phyloP scores from a whole-genome alignment of 306 rosid genomes.

The Sicyos edulis region DNA sequence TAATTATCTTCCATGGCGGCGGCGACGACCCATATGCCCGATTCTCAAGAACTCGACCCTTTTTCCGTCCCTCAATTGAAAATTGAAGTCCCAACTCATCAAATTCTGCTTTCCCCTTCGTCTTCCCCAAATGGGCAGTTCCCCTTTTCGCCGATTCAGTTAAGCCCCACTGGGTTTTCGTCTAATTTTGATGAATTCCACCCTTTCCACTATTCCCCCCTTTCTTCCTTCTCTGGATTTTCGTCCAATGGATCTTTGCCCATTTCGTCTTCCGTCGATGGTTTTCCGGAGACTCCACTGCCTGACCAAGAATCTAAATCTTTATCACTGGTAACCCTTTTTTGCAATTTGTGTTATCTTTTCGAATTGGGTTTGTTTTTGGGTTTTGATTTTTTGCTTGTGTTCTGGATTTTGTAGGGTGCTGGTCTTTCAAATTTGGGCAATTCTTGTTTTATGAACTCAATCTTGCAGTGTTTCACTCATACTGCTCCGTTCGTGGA shows the following conservation, averaged over 20 bases:
- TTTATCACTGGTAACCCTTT: slow-evolving; percentile 36
- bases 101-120: neutral
- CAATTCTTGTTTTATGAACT: slow-evolving; percentile 76
- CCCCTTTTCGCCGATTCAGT: neutral
- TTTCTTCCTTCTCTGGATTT: neutral
- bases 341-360: neutral
- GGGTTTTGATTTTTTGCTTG: slow-evolving; percentile 6
- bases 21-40: slow-evolving; percentile 3
- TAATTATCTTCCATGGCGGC: slow-evolving; percentile 1
- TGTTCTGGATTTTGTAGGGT: slow-evolving; percentile 46
- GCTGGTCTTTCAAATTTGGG: slow-evolving; percentile 80
- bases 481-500: slow-evolving; percentile 66
- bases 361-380: neutral
- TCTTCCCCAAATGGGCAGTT: neutral
- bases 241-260: slow-evolving; percentile 11
- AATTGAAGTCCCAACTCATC: slow-evolving; percentile 20
- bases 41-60: slow-evolving; percentile 21
- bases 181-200: slow-evolving; percentile 18
- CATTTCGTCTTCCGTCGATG: slow-evolving; percentile 14
- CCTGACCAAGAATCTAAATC: slow-evolving; percentile 22
- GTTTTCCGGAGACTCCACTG: neutral
- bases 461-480: slow-evolving; percentile 82
- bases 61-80: slow-evolving; percentile 19
- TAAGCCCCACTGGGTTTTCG: slow-evolving; percentile 13
- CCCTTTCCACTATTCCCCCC: slow-evolving; percentile 11